Percentiles rank a stretch among this genome's conserved stretches.
phyloP scores from a whole-genome alignment of 1,284 basidiomycete species.

The Pseudozyma thailandica region DNA sequence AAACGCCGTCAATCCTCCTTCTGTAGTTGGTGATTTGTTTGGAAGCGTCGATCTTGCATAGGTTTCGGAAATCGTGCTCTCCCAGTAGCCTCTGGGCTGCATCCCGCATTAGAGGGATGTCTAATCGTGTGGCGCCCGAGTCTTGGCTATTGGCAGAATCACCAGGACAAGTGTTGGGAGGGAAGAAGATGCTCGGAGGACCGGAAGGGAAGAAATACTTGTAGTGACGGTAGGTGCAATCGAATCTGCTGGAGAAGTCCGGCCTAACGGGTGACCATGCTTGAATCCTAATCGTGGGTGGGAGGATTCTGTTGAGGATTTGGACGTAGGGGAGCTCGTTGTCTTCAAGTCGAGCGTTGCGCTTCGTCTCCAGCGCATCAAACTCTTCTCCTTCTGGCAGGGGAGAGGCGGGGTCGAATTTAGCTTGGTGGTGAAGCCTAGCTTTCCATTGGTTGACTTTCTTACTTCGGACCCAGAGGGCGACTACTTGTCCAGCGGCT shows the following conservation, averaged over 20 bases:
- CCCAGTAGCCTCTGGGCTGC: slow-evolving; percentile 81
- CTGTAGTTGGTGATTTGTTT: slow-evolving; percentile 89
- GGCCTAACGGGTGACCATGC: slow-evolving; percentile 91
- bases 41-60: slow-evolving; percentile 91
- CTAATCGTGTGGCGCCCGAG: slow-evolving; percentile 31
- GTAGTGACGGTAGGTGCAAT: slow-evolving; percentile 89
- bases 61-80: slow-evolving; percentile 93
- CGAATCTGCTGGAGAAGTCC: slow-evolving; percentile 87
- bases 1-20: slow-evolving; percentile 76
- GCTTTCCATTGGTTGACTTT: slow-evolving; percentile 56
- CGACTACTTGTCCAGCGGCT: slow-evolving; percentile 91
- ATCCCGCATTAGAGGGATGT: slow-evolving; percentile 76
- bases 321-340: slow-evolving; percentile 81
- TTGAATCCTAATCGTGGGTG: slow-evolving; percentile 86
- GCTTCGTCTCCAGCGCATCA: slow-evolving; percentile 38
- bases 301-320: slow-evolving; percentile 89
- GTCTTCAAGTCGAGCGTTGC: slow-evolving; percentile 33
- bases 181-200: slow-evolving; percentile 41
- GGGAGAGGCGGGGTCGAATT: neutral
- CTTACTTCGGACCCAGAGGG: slow-evolving; percentile 75
- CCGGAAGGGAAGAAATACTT: slow-evolving; percentile 83
- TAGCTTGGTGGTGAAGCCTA: slow-evolving; percentile 11
- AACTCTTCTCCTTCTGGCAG: slow-evolving; percentile 9
- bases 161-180: slow-evolving; percentile 1
- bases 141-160: neutral